These are phyloP conservation scores for Leucogyrophana mollusca DNA, from an alignment of 768 basidiomycete genomes.

Conservation along the genomic window DNA sequence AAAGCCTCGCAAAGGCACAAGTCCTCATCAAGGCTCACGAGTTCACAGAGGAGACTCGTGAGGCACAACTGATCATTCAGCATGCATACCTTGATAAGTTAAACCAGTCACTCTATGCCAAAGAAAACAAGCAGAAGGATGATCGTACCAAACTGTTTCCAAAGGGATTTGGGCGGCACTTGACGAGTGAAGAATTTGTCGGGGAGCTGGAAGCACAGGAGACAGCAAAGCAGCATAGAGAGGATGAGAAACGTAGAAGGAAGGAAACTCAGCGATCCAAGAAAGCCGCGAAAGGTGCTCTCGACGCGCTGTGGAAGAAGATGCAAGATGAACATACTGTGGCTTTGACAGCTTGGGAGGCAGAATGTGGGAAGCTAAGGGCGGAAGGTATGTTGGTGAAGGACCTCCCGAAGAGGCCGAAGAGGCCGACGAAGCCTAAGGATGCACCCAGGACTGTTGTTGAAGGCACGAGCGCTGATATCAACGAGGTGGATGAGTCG, in stretches of 20 bases:
- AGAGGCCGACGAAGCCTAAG: constrained; percentile 1
- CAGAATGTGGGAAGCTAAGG: constrained; percentile 1
- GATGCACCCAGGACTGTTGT: neutral
- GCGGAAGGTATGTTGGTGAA: constrained; percentile 2
- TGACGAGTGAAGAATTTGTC: constrained; percentile 9
- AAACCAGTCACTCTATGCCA: constrained; percentile 14
- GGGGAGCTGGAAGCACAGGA: constrained; percentile 4
- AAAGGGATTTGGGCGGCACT: constrained; percentile 12
- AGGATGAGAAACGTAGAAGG: constrained; percentile 4
- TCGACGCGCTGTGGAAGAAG: constrained; percentile 7
- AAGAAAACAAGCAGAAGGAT: constrained; percentile 16
- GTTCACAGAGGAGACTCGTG: too few relatives aligned
- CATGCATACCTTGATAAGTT: constrained; percentile 11
- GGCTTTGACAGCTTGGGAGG: neutral
- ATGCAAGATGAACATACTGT: constrained; percentile 6
- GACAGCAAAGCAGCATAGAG: neutral
- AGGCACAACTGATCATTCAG: constrained; percentile 21
- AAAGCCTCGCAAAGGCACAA: too few relatives aligned
- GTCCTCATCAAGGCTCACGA: too few relatives aligned
- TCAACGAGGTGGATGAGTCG: too few relatives aligned
- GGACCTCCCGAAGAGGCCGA: constrained; percentile 1
- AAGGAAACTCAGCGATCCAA: neutral
- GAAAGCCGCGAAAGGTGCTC: constrained; percentile 3
- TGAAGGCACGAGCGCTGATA: too few relatives aligned
- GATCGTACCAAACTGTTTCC: constrained; percentile 9